These are phyloP conservation scores for Penicillium sp. DNA, from an alignment of 2,329 filamentous ascomycete genomes.

Conservation along the genomic window DNA sequence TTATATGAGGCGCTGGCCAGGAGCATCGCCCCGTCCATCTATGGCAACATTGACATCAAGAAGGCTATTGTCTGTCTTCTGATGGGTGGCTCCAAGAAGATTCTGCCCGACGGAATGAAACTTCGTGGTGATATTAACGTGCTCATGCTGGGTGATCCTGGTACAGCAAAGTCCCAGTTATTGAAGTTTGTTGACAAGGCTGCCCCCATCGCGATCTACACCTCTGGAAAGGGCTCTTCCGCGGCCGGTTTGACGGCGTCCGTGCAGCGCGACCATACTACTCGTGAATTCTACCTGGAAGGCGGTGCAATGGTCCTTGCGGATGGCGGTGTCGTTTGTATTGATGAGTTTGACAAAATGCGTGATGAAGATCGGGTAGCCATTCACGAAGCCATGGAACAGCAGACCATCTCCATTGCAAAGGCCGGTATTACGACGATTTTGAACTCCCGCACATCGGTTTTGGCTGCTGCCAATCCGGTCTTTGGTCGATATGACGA, in stretches of 20 bases:
- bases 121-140: conserved; percentile 98
- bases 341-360: conserved; percentile 99
- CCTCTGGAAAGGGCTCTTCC: conserved; percentile 94
- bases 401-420: conserved; percentile 97
- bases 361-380: conserved; percentile 94
- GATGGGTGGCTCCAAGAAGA: conserved; percentile 94
- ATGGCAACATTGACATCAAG: conserved; percentile 93
- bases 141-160: conserved; percentile 88
- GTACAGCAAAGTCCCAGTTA: conserved; percentile 95
- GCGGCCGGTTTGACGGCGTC: conserved; percentile 96
- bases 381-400: conserved; percentile 99
- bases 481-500: conserved; percentile 98
- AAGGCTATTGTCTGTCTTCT: conserved; percentile 92
- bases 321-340: conserved; percentile 94
- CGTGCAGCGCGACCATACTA: conserved; percentile 85
- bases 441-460: conserved; percentile 89
- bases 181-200: conserved; percentile 97
- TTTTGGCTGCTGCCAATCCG: conserved; percentile 91
- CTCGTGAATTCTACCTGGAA: conserved; percentile 94
- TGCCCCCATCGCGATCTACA: conserved; percentile 95
- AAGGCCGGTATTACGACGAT: conserved; percentile 99
- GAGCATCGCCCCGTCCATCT: conserved; percentile 95
- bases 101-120: conserved; percentile 94
- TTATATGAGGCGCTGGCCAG: conserved; percentile 86
- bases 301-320: conserved; percentile 98